Evolutionary conservation across 768 basidiomycete species (phyloP).

Genomic region (Mycena amicta): DNA sequence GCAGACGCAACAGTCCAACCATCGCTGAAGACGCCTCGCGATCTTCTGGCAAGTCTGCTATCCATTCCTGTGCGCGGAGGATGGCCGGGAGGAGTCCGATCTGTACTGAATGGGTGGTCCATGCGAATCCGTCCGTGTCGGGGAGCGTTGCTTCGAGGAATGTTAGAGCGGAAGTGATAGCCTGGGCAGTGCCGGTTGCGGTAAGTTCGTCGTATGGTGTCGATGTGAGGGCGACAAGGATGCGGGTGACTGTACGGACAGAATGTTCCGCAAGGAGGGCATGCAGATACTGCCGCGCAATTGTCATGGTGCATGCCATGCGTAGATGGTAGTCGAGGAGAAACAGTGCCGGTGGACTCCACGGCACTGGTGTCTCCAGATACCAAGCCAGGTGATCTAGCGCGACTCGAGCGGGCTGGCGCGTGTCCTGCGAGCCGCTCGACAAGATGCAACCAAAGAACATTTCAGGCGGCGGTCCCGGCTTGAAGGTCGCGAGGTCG

Average conservation of each 20-base stretch:
- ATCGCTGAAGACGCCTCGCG: constrained; percentile 2
- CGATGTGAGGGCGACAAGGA: constrained; percentile 18
- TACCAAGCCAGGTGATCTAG: constrained; percentile 18
- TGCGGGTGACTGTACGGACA: constrained; percentile 19
- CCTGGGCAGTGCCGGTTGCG: constrained; percentile 11
- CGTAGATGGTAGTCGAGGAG: constrained; percentile 22
- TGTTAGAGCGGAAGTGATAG: constrained; percentile 14
- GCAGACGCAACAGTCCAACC: constrained; percentile 8
- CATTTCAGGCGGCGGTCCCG: constrained; percentile 5
- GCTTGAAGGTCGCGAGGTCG: constrained; percentile 16
- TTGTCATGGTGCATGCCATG: constrained; percentile 11
- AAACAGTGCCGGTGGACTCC: constrained; percentile 12
- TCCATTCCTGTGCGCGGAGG: constrained; percentile 18
- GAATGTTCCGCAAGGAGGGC: constrained; percentile 11
- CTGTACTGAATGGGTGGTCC: constrained; percentile 20
- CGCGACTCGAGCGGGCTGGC: constrained; percentile 14
- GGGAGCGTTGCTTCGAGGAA: constrained; percentile 14
- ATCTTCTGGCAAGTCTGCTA: constrained; percentile 17
- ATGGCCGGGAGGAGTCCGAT: constrained; percentile 17
- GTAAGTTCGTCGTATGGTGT: constrained; percentile 8
- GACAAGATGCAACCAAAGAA: constrained; percentile 20
- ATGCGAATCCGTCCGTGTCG: constrained; percentile 13
- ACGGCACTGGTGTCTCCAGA: constrained; percentile 5
- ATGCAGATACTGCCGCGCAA: constrained; percentile 5
- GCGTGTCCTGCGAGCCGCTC: constrained; percentile 7